Evolutionary conservation across 257 asterid species (phyloP).

Genomic region (Salvia rosmarinus): DNA sequence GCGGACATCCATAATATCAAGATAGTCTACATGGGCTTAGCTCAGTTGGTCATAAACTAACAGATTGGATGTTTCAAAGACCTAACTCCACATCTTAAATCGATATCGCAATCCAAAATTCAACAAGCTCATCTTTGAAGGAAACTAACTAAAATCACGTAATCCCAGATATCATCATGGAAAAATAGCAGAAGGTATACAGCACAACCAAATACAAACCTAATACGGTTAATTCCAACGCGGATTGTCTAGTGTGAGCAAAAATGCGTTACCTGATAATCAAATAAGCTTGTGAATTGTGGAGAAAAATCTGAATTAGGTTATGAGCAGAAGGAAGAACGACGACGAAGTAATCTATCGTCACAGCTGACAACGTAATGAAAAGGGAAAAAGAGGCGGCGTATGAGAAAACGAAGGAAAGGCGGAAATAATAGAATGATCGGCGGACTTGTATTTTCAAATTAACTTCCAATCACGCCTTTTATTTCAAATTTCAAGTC

Average conservation of each 20-base stretch:
- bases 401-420: background rate
- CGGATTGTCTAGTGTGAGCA: background rate
- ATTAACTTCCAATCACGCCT: background rate
- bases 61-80: background rate
- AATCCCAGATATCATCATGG: background rate
- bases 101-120: background rate
- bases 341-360: background rate
- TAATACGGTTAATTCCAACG: background rate
- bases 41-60: too few relatives aligned
- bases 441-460: constrained; percentile 19
- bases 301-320: constrained; percentile 5
- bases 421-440: background rate
- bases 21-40: too few relatives aligned
- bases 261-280: constrained; percentile 7
- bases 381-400: background rate
- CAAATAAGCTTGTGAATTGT: background rate
- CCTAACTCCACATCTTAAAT: background rate
- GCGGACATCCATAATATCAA: background rate
- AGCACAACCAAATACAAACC: background rate
- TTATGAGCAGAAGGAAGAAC: background rate
- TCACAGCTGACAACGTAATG: background rate
- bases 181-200: background rate
- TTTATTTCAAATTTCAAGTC: background rate
- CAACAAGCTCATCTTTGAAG: background rate
- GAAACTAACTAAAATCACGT: background rate